A percentile compares a stretch with the other conserved stretches of the same genome.
phyloP scores from a whole-genome alignment of 1,139 yeast genomes.

The Saccharomyces hybrid region DNA sequence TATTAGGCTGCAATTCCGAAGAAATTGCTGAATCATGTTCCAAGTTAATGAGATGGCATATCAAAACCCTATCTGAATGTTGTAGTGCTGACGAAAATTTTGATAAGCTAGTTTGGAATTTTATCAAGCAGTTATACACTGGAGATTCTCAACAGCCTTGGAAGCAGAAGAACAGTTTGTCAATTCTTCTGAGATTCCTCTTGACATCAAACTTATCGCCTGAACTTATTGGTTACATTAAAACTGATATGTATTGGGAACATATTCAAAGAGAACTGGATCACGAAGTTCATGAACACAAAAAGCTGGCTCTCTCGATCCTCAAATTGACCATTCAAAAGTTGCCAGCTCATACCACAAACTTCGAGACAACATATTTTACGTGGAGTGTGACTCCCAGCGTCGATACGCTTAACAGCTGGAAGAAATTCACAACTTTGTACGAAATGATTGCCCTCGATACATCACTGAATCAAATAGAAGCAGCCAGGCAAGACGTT shows the following conservation, averaged over 20 bases:
- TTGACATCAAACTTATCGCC: slow-evolving; percentile 18
- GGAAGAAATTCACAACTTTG: slow-evolving; percentile 68
- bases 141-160: slow-evolving; percentile 23
- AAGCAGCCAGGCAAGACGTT: slow-evolving; percentile 67
- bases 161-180: slow-evolving; percentile 40
- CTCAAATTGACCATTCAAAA: slow-evolving; percentile 51
- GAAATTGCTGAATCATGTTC: slow-evolving; percentile 13
- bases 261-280: slow-evolving; percentile 50
- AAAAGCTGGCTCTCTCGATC: slow-evolving; percentile 66
- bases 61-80: slow-evolving; percentile 7
- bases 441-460: slow-evolving; percentile 79
- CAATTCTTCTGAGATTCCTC: slow-evolving; percentile 52
- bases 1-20: slow-evolving; percentile 18
- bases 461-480: slow-evolving; percentile 79
- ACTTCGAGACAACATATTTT: slow-evolving; percentile 35
- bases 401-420: slow-evolving; percentile 42
- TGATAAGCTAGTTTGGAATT: slow-evolving; percentile 39
- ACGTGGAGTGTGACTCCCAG: slow-evolving; percentile 37
- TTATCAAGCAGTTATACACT: slow-evolving; percentile 36
- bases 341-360: slow-evolving; percentile 4
- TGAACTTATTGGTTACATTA: slow-evolving; percentile 35
- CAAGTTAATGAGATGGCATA: slow-evolving; percentile 26
- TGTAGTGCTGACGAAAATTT: slow-evolving; percentile 9
- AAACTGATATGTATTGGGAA: slow-evolving; percentile 48
- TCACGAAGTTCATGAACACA: slow-evolving; percentile 55